These are phyloP conservation scores for Debaryomyces tyrocola DNA, from an alignment of 805 yeast species.

Conservation along the genomic window DNA sequence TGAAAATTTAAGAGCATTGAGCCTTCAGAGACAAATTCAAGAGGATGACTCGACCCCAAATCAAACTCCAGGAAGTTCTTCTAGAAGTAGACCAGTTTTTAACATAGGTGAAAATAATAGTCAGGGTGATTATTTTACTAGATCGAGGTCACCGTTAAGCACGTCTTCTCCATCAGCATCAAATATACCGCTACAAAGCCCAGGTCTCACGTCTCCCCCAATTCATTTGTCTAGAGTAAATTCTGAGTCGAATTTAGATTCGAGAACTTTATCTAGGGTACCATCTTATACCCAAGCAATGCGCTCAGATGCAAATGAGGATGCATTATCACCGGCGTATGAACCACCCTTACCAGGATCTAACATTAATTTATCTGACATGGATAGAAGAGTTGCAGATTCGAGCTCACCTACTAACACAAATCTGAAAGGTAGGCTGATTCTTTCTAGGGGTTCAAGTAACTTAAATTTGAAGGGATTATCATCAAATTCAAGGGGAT, in stretches of 20 bases:
- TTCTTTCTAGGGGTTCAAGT: constrained; percentile 26
- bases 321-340: constrained; percentile 72
- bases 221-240: constrained; percentile 58
- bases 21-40: constrained; percentile 48
- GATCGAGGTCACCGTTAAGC: constrained; percentile 9
- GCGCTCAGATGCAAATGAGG: constrained; percentile 48
- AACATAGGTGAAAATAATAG: constrained; percentile 2
- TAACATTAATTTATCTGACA: constrained; percentile 30
- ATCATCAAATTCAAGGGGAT: constrained; percentile 15
- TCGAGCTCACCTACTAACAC: constrained; percentile 4
- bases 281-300: constrained; percentile 86
- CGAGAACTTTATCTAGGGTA: constrained; percentile 55
- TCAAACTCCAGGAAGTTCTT: constrained; percentile 13
- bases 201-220: constrained; percentile 54
- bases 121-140: constrained; percentile 35
- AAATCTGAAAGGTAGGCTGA: constrained; percentile 14
- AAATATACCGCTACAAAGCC: constrained; percentile 17
- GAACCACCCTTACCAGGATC: constrained; percentile 50
- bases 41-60: constrained; percentile 15
- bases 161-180: neutral
- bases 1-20: constrained; percentile 53
- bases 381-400: constrained; percentile 23
- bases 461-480: constrained; percentile 19
- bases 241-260: constrained; percentile 35
- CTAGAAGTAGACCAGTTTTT: constrained; percentile 12